Evolutionary conservation across 768 basidiomycete genomes (phyloP).

Genomic region (Mycena haematopus): DNA sequence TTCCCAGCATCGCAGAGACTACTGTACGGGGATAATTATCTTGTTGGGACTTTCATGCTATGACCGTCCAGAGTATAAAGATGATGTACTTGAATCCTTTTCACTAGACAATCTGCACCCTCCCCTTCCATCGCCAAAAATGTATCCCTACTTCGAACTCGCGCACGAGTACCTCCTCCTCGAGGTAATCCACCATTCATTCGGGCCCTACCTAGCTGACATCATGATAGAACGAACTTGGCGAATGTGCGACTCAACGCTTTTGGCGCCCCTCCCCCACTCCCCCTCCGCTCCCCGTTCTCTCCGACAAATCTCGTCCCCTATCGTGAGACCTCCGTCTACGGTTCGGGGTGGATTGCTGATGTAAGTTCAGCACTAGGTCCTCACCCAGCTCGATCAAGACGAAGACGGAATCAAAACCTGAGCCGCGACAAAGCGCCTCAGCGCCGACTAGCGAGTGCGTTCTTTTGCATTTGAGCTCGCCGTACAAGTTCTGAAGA

Average conservation of each 20-base stretch:
- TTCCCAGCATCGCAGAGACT: not conserved
- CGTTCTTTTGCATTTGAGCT: not conserved
- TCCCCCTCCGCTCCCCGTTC: not conserved
- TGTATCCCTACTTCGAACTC: slow-evolving; percentile 19
- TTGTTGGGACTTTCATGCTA: slow-evolving; percentile 8
- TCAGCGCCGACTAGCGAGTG: not conserved
- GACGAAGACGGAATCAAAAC: not conserved
- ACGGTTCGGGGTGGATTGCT: not conserved
- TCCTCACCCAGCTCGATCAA: slow-evolving; percentile 8
- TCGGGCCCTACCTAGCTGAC: not conserved
- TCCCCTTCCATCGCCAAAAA: not conserved
- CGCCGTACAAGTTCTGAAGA: not conserved
- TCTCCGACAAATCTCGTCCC: slow-evolving; percentile 8
- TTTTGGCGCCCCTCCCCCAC: not conserved
- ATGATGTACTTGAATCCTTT: not conserved
- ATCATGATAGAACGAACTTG: slow-evolving; percentile 18
- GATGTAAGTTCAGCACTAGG: not conserved
- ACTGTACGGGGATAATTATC: not conserved
- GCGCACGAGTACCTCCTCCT: slow-evolving; percentile 17
- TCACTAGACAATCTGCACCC: not conserved
- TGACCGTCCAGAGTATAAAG: slow-evolving; percentile 15
- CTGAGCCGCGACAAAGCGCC: not conserved
- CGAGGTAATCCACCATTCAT: slow-evolving; percentile 4
- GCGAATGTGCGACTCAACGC: slow-evolving; percentile 2
- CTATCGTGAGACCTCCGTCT: slow-evolving; percentile 9